These are phyloP conservation scores for Emergomyces orientalis DNA, from an alignment of 2,329 filamentous ascomycete species.

Conservation along the genomic window DNA sequence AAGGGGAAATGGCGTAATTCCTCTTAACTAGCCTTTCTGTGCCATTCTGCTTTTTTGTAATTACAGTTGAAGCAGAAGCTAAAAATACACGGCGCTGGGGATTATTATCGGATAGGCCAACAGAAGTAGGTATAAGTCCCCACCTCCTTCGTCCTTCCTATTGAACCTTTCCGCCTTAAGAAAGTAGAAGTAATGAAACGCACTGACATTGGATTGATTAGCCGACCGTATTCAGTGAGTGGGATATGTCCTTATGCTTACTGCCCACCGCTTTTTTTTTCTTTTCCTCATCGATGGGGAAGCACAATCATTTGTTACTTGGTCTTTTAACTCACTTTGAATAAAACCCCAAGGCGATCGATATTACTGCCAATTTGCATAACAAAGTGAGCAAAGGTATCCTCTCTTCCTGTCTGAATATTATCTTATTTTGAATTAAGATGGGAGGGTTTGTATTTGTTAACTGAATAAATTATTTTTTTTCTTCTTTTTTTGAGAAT, in stretches of 20 bases:
- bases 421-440: slow-evolving; percentile 1
- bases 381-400: slow-evolving; percentile 50
- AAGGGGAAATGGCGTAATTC: background rate
- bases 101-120: slow-evolving; percentile 3
- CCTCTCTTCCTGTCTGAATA: background rate
- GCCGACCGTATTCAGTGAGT: slow-evolving; percentile 47
- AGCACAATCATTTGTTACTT: background rate
- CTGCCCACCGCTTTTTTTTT: background rate
- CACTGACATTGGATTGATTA: slow-evolving; percentile 18
- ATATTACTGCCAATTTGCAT: slow-evolving; percentile 53
- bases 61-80: background rate
- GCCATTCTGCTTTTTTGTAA: background rate
- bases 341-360: slow-evolving; percentile 36
- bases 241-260: background rate
- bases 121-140: slow-evolving; percentile 2
- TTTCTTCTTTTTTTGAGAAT: background rate
- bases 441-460: background rate
- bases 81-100: background rate
- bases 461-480: background rate
- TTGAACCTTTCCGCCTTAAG: background rate
- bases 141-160: background rate
- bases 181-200: background rate
- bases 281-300: background rate
- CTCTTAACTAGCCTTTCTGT: background rate
- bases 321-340: background rate